A percentile compares a stretch with the other conserved stretches of the same genome.
Evolutionary conservation across 257 asterid genomes (phyloP).

Genomic region (Penstemon eatonii): DNA sequence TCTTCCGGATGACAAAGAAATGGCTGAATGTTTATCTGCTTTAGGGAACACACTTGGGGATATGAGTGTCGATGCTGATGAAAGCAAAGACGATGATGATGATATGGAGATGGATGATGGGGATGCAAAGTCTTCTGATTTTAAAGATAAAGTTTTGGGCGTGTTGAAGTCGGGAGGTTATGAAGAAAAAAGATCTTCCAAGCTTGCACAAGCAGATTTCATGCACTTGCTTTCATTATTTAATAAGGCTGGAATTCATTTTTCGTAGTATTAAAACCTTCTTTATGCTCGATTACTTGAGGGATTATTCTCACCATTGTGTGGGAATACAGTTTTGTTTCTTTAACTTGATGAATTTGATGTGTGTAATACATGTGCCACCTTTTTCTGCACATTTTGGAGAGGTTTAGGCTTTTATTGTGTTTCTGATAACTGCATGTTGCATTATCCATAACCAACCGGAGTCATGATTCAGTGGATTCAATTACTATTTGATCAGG

Average conservation of each 20-base stretch:
- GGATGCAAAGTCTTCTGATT: constrained; percentile 56
- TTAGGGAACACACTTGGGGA: constrained; percentile 75
- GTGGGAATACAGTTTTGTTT: too few species aligned
- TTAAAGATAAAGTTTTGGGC: constrained; percentile 60
- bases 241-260: constrained; percentile 81
- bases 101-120: constrained; percentile 76
- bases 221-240: constrained; percentile 80
- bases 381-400: too few species aligned
- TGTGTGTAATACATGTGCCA: too few species aligned
- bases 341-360: too few species aligned
- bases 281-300: too few species aligned
- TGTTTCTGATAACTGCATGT: too few species aligned
- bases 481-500: too few species aligned
- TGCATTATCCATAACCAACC: too few species aligned
- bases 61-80: constrained; percentile 55
- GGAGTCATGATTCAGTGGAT: too few species aligned
- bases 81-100: constrained; percentile 57
- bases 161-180: constrained; percentile 69
- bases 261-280: constrained; percentile 42
- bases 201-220: constrained; percentile 78
- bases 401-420: too few species aligned
- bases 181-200: constrained; percentile 77
- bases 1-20: constrained; percentile 47
- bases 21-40: constrained; percentile 60
- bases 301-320: too few species aligned